Base-by-base conservation (phyloP, 768 basidiomycete species). In the Lyophyllum semitale region DNA sequence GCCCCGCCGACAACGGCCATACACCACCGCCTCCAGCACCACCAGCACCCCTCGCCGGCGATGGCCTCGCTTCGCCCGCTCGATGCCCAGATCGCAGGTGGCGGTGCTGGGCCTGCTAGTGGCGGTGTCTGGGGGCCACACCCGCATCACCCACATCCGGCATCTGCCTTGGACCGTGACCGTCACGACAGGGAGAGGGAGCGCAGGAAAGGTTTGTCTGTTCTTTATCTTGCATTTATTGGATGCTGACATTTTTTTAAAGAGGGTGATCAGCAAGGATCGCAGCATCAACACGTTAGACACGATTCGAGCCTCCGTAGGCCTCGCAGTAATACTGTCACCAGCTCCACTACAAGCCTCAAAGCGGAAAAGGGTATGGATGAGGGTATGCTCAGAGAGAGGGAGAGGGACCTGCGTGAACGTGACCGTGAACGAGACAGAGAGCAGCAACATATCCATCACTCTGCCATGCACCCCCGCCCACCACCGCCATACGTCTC, bases 1-100 rank as follows among this genome's bases (percentile, higher is more conserved):
- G 29, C 37, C 9, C 57, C 64, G 53, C 35, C 61, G 13, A 57
- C 59, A 3, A 17, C 20, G 37, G 61, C 63, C n/a, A 41, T 37
- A 13, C 53, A 49, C 37, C 54, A 38, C 18, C 43, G 35, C 17
- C 62, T 66, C 43, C 41, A 62, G 17, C 37, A 9, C 37, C 37
- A 9, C 17, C 37, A 4, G 59, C 68, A 51, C 58, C 68, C 69
- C 59, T 72, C 53, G 32, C 73, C 48, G 49, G 70, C 63, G 43
- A 74, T 57, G 67, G 64, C 64, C 12, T 68, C 69, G 4, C 65
- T 73, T 9, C 63, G 68, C 1, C 69, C 71, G 30, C 58, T 60
- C 53, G 50, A 64, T 67, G 63, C 54, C 20, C 55, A 51, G 45
- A 56, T 55, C 29, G 45, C 48, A 4, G 30, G 45, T 23, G 15